Conservation (phyloP, 2,329 filamentous ascomycete species). For the Pseudocercospora musae region DNA sequence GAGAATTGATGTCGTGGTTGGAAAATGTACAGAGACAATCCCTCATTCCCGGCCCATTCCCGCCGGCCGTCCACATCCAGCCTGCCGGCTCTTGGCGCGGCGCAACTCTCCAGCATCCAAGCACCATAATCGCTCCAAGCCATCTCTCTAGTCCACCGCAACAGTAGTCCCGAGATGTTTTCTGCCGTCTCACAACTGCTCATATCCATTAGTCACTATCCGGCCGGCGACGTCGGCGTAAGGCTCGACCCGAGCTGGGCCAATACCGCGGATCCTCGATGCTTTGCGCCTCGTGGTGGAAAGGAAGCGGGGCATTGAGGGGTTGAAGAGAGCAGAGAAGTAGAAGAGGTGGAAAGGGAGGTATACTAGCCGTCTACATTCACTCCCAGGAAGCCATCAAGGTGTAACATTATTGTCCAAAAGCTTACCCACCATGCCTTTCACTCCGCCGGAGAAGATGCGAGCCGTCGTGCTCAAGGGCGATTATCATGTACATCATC, state of each 20-base stretch:
- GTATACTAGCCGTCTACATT: background rate
- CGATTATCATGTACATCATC: constrained; percentile 54
- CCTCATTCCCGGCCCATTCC: background rate
- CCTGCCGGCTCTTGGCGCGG: background rate
- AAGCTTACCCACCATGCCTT: constrained; percentile 6
- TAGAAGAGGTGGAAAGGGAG: background rate
- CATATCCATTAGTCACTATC: background rate
- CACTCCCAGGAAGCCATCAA: constrained; percentile 10
- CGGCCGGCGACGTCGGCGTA: background rate
- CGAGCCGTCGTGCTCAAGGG: constrained; percentile 86
- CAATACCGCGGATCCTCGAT: constrained; percentile 1
- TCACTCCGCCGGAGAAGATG: constrained; percentile 58
- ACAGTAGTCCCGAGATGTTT: background rate
- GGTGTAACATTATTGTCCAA: constrained; percentile 6
- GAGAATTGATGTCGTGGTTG: too few relatives aligned
- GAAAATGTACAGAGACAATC: too few relatives aligned
- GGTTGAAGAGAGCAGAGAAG: background rate
- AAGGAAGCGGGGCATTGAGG: background rate
- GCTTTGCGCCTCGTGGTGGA: background rate
- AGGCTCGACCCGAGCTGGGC: background rate
- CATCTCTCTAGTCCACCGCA: background rate
- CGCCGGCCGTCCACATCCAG: background rate
- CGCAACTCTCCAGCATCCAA: background rate
- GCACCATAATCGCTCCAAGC: background rate
- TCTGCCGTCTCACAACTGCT: background rate